A percentile compares a stretch with the other conserved stretches of the same genome.
Evolutionary conservation across 73 alveolate species (phyloP).

Genomic region (Paramecium sonneborni): DNA sequence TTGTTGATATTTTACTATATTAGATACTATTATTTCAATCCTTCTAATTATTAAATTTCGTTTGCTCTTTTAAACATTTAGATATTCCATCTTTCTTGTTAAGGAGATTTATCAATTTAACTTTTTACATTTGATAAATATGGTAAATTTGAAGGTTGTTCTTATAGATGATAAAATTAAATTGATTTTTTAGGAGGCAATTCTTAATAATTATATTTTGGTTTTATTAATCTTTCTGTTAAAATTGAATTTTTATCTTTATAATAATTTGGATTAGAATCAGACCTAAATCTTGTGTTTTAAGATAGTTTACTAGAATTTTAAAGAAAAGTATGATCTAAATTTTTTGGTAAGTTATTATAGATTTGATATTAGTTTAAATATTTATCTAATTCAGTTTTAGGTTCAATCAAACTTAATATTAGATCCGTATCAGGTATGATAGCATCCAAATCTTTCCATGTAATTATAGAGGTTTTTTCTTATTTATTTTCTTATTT

Average conservation of each 20-base stretch:
- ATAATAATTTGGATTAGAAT: not conserved
- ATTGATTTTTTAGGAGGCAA: not conserved
- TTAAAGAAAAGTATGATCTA: not conserved
- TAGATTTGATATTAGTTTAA: not conserved
- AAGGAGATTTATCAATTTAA: not conserved
- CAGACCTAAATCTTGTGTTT: not conserved
- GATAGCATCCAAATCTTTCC: not conserved
- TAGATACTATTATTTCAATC: not conserved
- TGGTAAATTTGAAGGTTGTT: too few relatives aligned
- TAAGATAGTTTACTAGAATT: not conserved
- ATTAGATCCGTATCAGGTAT: not conserved
- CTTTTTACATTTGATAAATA: not conserved
- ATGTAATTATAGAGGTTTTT: not conserved
- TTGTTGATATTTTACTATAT: not conserved
- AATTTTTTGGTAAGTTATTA: not conserved
- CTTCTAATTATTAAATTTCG: not conserved
- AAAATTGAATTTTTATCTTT: not conserved
- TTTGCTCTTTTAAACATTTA: not conserved
- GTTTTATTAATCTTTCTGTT: not conserved
- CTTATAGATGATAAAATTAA: not conserved
- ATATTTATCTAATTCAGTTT: not conserved
- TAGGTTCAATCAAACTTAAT: not conserved
- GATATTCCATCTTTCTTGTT: not conserved
- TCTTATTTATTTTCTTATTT: not conserved
- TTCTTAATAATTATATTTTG: not conserved